These are phyloP conservation scores for Epichloe sibirici DNA, from an alignment of 2,329 filamentous ascomycete genomes.

Conservation along the genomic window DNA sequence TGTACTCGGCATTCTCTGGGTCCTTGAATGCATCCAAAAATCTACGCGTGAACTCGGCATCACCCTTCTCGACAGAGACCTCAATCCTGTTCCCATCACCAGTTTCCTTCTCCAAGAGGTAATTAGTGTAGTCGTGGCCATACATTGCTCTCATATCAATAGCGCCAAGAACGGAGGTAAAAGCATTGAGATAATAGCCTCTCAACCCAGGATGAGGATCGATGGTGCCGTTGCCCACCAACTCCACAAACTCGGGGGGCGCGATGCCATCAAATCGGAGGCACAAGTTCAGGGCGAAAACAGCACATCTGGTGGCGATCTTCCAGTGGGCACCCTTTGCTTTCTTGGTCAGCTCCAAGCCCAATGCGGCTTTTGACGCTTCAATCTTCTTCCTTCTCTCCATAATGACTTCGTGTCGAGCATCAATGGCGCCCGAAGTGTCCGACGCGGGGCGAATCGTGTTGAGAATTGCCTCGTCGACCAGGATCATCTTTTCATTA, in stretches of 20 bases:
- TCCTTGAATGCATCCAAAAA: constrained; percentile 70
- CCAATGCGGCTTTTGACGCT: constrained; percentile 66
- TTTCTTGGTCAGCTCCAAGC: constrained; percentile 66
- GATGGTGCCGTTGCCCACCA: constrained; percentile 72
- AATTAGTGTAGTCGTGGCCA: constrained; percentile 77
- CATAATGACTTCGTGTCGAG: constrained; percentile 57
- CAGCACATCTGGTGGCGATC: constrained; percentile 77
- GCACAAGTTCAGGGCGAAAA: constrained; percentile 82
- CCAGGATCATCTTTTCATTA: constrained; percentile 72
- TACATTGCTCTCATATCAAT: constrained; percentile 81
- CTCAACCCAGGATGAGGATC: constrained; percentile 83
- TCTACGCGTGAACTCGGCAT: constrained; percentile 64
- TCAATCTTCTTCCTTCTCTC: constrained; percentile 69
- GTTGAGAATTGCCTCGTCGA: constrained; percentile 59
- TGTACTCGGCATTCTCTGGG: constrained; percentile 59
- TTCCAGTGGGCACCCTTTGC: constrained; percentile 88
- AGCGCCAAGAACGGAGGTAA: constrained; percentile 66
- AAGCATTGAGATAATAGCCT: constrained; percentile 66
- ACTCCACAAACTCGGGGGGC: constrained; percentile 70
- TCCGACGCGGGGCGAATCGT: constrained; percentile 58
- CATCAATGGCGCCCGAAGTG: constrained; percentile 45
- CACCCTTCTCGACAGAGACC: constrained; percentile 59
- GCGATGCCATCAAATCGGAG: constrained; percentile 85
- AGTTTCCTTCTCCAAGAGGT: constrained; percentile 63
- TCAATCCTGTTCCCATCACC: constrained; percentile 64